Conservation (phyloP, 2,329 filamentous ascomycete species). For the Penicillium thymicola region DNA sequence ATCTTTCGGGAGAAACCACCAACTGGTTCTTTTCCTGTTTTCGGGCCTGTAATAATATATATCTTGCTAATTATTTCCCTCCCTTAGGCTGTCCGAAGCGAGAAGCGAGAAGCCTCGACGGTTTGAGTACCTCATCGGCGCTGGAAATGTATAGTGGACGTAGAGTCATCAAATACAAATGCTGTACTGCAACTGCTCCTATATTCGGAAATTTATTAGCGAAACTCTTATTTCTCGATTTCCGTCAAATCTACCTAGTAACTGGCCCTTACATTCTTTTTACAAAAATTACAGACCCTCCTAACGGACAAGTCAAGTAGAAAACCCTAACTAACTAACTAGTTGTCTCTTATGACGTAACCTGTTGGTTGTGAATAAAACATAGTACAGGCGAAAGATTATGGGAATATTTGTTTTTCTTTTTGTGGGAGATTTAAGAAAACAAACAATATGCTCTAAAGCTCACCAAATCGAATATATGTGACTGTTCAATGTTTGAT, state of each 20-base stretch:
- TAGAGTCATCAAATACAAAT: not conserved
- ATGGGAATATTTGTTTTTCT: rapidly evolving
- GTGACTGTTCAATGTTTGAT: not conserved
- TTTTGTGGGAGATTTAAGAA: too few relatives aligned
- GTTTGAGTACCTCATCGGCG: too few relatives aligned
- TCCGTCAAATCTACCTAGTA: not conserved
- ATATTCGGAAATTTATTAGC: not conserved
- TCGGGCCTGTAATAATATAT: too few relatives aligned
- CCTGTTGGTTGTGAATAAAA: not conserved
- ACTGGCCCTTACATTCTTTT: too few relatives aligned
- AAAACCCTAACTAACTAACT: not conserved
- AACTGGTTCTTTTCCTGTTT: not conserved
- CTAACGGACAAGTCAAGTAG: too few relatives aligned
- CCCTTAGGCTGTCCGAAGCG: too few relatives aligned
- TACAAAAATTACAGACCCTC: too few relatives aligned
- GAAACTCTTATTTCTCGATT: not conserved
- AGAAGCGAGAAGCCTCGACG: too few relatives aligned
- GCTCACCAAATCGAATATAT: conserved; percentile 2
- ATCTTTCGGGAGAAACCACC: too few relatives aligned
- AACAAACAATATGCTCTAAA: not conserved
- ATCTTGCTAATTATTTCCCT: too few relatives aligned
- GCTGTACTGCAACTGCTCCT: not conserved
- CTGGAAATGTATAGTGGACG: too few relatives aligned
- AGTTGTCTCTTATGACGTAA: not conserved
- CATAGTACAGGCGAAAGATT: not conserved